Evolutionary conservation across 2,329 filamentous ascomycete species (phyloP), one percentile per base, ranked within the genome.

Genomic region (Sphaceloma murrayae): DNA sequence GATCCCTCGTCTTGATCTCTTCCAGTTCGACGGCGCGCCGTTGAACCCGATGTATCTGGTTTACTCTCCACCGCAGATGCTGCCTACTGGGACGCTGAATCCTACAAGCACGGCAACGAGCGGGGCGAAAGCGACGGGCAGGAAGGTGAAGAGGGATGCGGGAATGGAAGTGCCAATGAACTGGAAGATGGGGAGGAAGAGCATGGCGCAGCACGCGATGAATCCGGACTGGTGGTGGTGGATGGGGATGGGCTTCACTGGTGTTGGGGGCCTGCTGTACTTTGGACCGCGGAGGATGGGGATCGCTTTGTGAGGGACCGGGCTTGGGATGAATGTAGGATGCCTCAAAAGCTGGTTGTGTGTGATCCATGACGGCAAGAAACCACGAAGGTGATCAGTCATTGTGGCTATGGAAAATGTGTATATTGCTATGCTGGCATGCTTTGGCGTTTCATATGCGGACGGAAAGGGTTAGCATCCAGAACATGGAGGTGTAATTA

Each of bases 21-120:
- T 68, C 59, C 60, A 71, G 53, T 76, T 72, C 53, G 76, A 83
- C 56, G 80, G 80, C 47, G 62, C 75, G 1, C 78, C 77, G 8
- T 64, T 82, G 62, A 73, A 79, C 52, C 80, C 80, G 8, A 70
- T 85, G 67, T 85, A 80, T 60, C 68, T 82, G 34, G 73, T 71
- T 50, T 76, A 72, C 56, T 68, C 62, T 9, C 74, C 78, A 4
- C 79, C 80, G 0, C 64, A 78, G 55, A 85, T 85, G 78, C 72
- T 84, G 4, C 80, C 80, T 2, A 83, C 80, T 2, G 67, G 68
- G 8, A 82, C 77, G 0, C 65, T 85, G 48, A 78, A 82, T 54
- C 75, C 78, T 1, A 65, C 62, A 1, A 57, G 54, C 14, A 56
- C 63, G 14, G 57, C 58, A 3, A 61, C 62, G 10, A 51, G 60